These are phyloP conservation scores for Leucocoprinus birnbaumii DNA, from an alignment of 768 basidiomycete genomes.

Conservation along the genomic window DNA sequence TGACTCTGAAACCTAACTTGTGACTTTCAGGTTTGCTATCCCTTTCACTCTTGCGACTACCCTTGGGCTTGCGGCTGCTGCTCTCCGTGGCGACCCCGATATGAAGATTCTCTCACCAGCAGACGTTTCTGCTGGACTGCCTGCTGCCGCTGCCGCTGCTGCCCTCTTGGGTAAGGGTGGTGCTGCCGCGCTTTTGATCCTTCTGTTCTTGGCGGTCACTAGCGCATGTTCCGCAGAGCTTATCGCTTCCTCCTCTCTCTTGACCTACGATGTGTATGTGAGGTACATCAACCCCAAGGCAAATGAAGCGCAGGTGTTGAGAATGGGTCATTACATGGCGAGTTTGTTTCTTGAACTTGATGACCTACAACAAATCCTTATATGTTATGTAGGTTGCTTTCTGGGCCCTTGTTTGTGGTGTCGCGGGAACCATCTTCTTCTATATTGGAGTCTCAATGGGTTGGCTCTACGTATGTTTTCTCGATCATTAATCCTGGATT, in stretches of 20 bases:
- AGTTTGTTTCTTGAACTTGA: constrained; percentile 12
- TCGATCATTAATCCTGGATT: too few relatives aligned
- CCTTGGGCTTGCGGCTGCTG: constrained; percentile 85
- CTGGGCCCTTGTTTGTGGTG: constrained; percentile 75
- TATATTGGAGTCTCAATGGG: constrained; percentile 93
- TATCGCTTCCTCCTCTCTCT: constrained; percentile 81
- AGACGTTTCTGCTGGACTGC: constrained; percentile 87
- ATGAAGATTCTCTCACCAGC: constrained; percentile 47
- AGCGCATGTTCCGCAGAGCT: constrained; percentile 79
- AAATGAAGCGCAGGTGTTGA: constrained; percentile 68
- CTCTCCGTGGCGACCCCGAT: constrained; percentile 58
- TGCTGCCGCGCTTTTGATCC: constrained; percentile 71
- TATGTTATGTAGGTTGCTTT: constrained; percentile 45
- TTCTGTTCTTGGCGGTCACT: constrained; percentile 87
- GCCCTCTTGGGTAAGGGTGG: constrained; percentile 81
- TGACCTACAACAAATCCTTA: too few relatives aligned
- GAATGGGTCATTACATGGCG: constrained; percentile 67
- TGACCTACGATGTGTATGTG: constrained; percentile 88
- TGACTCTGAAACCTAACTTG: not conserved
- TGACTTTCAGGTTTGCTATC: constrained; percentile 63
- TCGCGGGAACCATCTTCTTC: constrained; percentile 84
- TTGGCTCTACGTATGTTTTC: constrained; percentile 82
- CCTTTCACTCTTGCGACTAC: constrained; percentile 87
- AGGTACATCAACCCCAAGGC: constrained; percentile 82
- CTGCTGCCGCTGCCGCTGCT: constrained; percentile 79